A percentile compares a stretch with the other conserved stretches of the same genome.
Evolutionary conservation across 176 grass and related monocot genomes (phyloP).

Genomic region (Bothriochloa decipiens): DNA sequence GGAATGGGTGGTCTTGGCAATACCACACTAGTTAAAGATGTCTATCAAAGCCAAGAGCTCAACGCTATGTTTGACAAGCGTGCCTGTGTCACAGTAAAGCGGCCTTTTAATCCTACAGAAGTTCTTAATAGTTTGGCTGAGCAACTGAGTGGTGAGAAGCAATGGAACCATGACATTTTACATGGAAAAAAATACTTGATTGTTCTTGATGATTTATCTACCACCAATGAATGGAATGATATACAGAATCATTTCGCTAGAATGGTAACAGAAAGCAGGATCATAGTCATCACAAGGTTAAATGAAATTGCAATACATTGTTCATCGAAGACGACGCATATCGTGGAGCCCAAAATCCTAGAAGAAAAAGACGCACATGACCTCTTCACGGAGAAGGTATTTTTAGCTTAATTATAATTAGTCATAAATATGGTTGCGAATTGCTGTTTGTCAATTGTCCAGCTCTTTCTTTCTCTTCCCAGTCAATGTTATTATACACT

Average conservation of each 20-base stretch:
- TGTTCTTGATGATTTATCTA: slow-evolving; percentile 37
- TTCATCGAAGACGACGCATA: background rate
- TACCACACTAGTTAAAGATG: slow-evolving; percentile 37
- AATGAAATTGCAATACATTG: background rate
- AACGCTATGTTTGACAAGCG: background rate
- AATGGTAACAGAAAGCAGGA: background rate
- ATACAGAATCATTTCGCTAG: background rate
- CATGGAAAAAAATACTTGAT: background rate
- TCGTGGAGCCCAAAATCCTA: background rate
- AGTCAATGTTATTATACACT: too few species aligned
- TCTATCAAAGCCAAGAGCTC: slow-evolving; percentile 13
- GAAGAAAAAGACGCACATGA: background rate
- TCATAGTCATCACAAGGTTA: slow-evolving; percentile 24
- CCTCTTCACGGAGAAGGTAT: slow-evolving; percentile 32
- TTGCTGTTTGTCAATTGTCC: background rate
- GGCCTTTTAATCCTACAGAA: background rate
- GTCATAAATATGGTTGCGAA: background rate
- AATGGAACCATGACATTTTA: background rate
- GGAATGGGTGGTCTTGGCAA: slow-evolving; percentile 47
- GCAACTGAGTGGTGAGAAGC: background rate
- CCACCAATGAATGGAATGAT: background rate
- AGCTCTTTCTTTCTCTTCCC: background rate
- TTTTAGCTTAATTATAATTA: background rate
- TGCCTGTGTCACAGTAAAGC: slow-evolving; percentile 36
- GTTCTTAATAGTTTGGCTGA: slow-evolving; percentile 7